These are phyloP conservation scores for Triangularia verruculosa DNA, from an alignment of 2,329 filamentous ascomycete species.

Conservation along the genomic window DNA sequence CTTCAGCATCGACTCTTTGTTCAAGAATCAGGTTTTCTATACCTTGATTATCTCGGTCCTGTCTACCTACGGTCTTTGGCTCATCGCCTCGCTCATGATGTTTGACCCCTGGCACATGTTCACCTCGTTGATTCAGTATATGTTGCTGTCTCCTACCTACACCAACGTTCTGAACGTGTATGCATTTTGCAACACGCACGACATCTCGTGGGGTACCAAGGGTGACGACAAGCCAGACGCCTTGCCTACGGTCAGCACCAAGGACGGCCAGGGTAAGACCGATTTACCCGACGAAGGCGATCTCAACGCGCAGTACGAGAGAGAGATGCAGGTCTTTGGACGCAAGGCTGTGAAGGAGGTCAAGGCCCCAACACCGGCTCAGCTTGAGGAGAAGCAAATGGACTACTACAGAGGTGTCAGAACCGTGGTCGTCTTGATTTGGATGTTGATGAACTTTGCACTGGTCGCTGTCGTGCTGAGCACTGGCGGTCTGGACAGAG, in stretches of 20 bases:
- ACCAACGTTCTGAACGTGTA: constrained; percentile 99
- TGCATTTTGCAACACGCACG: constrained; percentile 97
- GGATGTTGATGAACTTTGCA: constrained; percentile 96
- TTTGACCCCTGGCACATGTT: constrained; percentile 99
- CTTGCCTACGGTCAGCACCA: constrained; percentile 81
- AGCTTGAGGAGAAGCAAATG: constrained; percentile 78
- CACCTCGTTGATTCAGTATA: constrained; percentile 91
- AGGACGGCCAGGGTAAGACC: constrained; percentile 86
- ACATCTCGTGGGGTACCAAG: constrained; percentile 97
- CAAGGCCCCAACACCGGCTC: constrained; percentile 52
- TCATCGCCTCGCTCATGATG: constrained; percentile 88
- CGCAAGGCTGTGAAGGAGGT: constrained; percentile 72
- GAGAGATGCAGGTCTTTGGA: constrained; percentile 72
- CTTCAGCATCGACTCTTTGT: constrained; percentile 70
- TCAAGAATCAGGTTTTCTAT: constrained; percentile 87
- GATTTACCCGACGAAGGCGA: constrained; percentile 94
- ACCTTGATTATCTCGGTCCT: constrained; percentile 89
- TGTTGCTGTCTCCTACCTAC: constrained; percentile 91
- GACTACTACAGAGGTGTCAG: constrained; percentile 98
- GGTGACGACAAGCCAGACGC: constrained; percentile 95
- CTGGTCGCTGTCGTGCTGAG: constrained; percentile 83
- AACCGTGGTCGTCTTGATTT: constrained; percentile 84
- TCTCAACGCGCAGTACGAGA: constrained; percentile 90
- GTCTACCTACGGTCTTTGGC: constrained; percentile 91
- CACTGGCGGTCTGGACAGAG: constrained; percentile 73